Evolutionary conservation across 2,329 filamentous ascomycete species (phyloP).

Genomic region (Aspergillaceae sp.): DNA sequence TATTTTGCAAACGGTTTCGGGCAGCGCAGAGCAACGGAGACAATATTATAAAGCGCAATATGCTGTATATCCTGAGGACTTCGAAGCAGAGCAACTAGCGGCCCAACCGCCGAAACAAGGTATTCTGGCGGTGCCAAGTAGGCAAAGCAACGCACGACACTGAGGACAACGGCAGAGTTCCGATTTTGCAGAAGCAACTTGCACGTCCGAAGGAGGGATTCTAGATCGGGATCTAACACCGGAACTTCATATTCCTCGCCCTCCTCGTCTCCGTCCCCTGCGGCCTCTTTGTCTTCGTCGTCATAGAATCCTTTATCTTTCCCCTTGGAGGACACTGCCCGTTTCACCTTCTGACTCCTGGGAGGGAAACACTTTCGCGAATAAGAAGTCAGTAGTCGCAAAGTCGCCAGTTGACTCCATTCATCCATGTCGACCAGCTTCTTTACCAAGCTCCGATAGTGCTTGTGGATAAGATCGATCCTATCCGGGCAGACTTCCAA

Average conservation of each 20-base stretch:
- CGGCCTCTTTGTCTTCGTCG: slow-evolving; percentile 46
- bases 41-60: slow-evolving; percentile 86
- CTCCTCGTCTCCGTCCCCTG: slow-evolving; percentile 35
- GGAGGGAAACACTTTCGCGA: slow-evolving; percentile 79
- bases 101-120: slow-evolving; percentile 66
- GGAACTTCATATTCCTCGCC: slow-evolving; percentile 47
- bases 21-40: slow-evolving; percentile 72
- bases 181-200: slow-evolving; percentile 82
- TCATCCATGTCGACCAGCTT: slow-evolving; percentile 99
- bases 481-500: slow-evolving; percentile 80
- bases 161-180: slow-evolving; percentile 85
- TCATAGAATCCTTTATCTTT: slow-evolving; percentile 58
- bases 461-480: slow-evolving; percentile 80
- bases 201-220: slow-evolving; percentile 69
- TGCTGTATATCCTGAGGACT: slow-evolving; percentile 81
- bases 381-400: slow-evolving; percentile 76
- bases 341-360: slow-evolving; percentile 51
- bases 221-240: slow-evolving; percentile 70
- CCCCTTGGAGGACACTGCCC: slow-evolving; percentile 49
- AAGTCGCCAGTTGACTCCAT: slow-evolving; percentile 82
- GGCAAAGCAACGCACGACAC: slow-evolving; percentile 75
- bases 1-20: slow-evolving; percentile 81
- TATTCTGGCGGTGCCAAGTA: slow-evolving; percentile 75
- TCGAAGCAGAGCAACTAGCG: slow-evolving; percentile 75
- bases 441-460: slow-evolving; percentile 75